Evolutionary conservation across 179 eudicot species (phyloP).

Genomic region (Beta lomatogona): DNA sequence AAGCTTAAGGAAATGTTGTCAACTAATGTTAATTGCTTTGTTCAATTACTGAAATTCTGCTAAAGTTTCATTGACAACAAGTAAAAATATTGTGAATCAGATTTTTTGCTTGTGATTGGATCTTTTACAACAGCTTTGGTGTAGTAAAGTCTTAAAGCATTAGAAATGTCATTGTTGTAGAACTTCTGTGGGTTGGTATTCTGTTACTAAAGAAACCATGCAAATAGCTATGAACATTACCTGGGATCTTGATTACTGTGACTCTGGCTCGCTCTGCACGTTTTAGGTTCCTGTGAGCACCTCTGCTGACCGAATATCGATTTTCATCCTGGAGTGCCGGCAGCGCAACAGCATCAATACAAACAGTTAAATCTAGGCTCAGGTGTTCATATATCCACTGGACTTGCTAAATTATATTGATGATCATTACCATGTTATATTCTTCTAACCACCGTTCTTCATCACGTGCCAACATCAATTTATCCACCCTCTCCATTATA

Average conservation of each 20-base stretch:
- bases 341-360: constrained; percentile 1
- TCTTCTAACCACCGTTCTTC: constrained; percentile 98
- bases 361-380: constrained; percentile 8
- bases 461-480: constrained; percentile 84
- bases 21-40: not conserved
- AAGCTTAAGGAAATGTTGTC: not conserved
- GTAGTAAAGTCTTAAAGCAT: not conserved
- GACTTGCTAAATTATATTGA: not conserved
- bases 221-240: constrained; percentile 36
- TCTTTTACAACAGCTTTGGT: not conserved
- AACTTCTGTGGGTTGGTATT: not conserved
- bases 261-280: constrained; percentile 92
- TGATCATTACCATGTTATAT: constrained; percentile 61
- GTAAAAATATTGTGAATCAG: not conserved
- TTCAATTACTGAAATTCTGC: not conserved
- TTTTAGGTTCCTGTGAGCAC: constrained; percentile 90
- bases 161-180: not conserved
- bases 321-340: constrained; percentile 71
- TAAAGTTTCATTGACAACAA: not conserved
- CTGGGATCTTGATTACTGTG: constrained; percentile 86
- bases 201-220: not conserved
- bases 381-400: not conserved
- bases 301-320: constrained; percentile 93
- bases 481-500: constrained; percentile 90
- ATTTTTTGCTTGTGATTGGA: not conserved